Conservation (phyloP, 2,329 filamentous ascomycete genomes). For the Eutypella sp. region DNA sequence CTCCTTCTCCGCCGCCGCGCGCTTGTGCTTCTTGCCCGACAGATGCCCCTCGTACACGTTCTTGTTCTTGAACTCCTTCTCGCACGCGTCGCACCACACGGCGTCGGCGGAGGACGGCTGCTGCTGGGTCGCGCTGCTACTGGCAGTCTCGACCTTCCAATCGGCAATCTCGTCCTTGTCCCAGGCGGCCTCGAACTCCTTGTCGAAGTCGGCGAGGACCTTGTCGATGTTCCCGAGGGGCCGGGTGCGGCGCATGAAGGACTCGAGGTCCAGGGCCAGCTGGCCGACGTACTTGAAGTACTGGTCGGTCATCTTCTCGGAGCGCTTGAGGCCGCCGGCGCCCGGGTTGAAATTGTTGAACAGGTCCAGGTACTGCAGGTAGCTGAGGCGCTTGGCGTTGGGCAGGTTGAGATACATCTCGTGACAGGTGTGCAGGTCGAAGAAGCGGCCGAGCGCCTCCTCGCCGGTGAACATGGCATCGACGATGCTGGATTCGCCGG, state of each 20-base stretch:
- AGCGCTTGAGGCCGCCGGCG: constrained; percentile 66
- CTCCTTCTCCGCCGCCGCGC: constrained; percentile 65
- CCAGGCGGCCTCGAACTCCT: constrained; percentile 83
- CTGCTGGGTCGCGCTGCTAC: constrained; percentile 32
- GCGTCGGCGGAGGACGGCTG: constrained; percentile 50
- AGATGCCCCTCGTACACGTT: constrained; percentile 91
- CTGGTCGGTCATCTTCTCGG: constrained; percentile 83
- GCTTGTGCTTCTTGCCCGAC: constrained; percentile 86
- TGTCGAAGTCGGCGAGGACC: constrained; percentile 69
- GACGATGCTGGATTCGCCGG: constrained; percentile 61
- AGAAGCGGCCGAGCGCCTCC: constrained; percentile 86
- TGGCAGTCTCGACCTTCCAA: constrained; percentile 60
- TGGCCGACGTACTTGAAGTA: constrained; percentile 88
- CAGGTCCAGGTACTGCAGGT: constrained; percentile 85
- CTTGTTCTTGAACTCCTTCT: constrained; percentile 92
- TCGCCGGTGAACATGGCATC: constrained; percentile 95
- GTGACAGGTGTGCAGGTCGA: constrained; percentile 80
- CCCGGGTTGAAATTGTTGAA: constrained; percentile 84
- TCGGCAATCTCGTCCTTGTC: constrained; percentile 71
- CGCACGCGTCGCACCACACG: constrained; percentile 85
- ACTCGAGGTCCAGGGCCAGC: constrained; percentile 77
- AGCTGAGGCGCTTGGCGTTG: constrained; percentile 76
- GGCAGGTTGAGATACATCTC: constrained; percentile 89
- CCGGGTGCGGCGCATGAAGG: constrained; percentile 77
- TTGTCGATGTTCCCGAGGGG: constrained; percentile 83